A percentile compares a stretch with the other conserved stretches of the same genome.
Evolutionary conservation across 176 grass and related monocot species (phyloP).

Genomic region (Tuctoria greenei): DNA sequence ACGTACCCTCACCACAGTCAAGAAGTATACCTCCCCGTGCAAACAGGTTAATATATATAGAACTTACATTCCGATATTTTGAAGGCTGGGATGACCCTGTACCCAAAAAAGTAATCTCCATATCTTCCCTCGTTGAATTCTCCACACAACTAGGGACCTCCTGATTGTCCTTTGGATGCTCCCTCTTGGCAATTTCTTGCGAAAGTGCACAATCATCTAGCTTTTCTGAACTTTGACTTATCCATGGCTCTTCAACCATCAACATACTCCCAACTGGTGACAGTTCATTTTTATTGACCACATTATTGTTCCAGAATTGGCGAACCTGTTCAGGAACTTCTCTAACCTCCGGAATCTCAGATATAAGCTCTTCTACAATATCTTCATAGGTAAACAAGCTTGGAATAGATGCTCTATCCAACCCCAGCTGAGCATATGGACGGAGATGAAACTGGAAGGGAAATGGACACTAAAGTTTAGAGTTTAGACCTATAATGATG

Average conservation of each 20-base stretch:
- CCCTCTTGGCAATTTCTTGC: conserved; percentile 41
- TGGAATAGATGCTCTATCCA: conserved; percentile 84
- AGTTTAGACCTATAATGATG: background rate
- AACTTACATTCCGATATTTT: conserved; percentile 94
- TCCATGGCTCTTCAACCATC: conserved; percentile 82
- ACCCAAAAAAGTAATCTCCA: conserved; percentile 90
- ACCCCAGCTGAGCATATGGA: conserved; percentile 78
- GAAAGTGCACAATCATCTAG: conserved; percentile 45
- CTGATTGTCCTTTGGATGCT: conserved; percentile 39
- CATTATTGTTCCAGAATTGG: conserved; percentile 53
- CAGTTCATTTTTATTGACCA: conserved; percentile 29
- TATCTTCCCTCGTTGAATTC: conserved; percentile 76
- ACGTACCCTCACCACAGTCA: conserved; percentile 94
- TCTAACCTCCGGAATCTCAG: conserved; percentile 76
- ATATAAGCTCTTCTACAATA: conserved; percentile 77
- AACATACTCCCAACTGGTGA: conserved; percentile 38
- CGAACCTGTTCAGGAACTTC: conserved; percentile 65
- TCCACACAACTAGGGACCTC: conserved; percentile 65
- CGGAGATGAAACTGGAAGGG: conserved; percentile 83
- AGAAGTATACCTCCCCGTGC: conserved; percentile 81
- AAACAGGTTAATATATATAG: conserved; percentile 92
- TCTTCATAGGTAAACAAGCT: conserved; percentile 51
- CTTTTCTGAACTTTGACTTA: conserved; percentile 48
- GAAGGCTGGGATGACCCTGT: conserved; percentile 95
- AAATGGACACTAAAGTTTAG: background rate